Evolutionary conservation across 1,139 yeast species (phyloP).

Genomic region (Kodamaea anthophila): DNA sequence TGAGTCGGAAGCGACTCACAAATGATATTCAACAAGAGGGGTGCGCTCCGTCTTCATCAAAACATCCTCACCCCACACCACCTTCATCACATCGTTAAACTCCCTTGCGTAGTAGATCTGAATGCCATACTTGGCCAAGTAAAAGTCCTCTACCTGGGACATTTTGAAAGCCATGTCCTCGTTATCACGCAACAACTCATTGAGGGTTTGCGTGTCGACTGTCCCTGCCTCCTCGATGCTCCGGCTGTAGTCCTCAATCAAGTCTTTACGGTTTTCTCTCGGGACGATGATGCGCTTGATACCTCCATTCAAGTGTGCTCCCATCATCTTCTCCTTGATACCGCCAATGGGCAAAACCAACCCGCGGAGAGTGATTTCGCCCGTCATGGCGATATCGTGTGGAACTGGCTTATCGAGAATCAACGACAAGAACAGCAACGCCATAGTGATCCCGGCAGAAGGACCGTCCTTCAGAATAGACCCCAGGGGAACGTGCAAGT

Average conservation of each 20-base stretch:
- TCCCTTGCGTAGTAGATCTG: constrained; percentile 62
- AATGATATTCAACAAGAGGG: constrained; percentile 34
- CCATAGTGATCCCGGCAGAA: constrained; percentile 88
- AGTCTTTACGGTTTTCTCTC: constrained; percentile 60
- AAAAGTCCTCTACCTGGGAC: constrained; percentile 43
- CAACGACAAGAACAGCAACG: constrained; percentile 70
- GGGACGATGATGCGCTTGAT: constrained; percentile 63
- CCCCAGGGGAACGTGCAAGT: constrained; percentile 87
- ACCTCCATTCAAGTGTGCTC: constrained; percentile 72
- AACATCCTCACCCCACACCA: constrained; percentile 56
- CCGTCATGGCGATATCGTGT: constrained; percentile 80
- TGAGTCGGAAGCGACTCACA: too few species aligned
- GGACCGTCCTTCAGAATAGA: constrained; percentile 90
- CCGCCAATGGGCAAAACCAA: constrained; percentile 89
- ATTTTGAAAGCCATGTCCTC: constrained; percentile 23
- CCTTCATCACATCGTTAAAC: constrained; percentile 67
- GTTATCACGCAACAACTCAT: constrained; percentile 34
- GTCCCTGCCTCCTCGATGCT: constrained; percentile 28
- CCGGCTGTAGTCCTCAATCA: constrained; percentile 51
- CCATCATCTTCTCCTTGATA: constrained; percentile 73
- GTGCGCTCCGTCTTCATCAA: constrained; percentile 25
- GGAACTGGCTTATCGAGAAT: constrained; percentile 65
- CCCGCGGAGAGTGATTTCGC: constrained; percentile 85
- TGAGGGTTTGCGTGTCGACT: constrained; percentile 15
- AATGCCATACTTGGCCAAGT: constrained; percentile 48